phyloP scores from a whole-genome alignment of 768 basidiomycete genomes.

The Serendipita sp. region DNA sequence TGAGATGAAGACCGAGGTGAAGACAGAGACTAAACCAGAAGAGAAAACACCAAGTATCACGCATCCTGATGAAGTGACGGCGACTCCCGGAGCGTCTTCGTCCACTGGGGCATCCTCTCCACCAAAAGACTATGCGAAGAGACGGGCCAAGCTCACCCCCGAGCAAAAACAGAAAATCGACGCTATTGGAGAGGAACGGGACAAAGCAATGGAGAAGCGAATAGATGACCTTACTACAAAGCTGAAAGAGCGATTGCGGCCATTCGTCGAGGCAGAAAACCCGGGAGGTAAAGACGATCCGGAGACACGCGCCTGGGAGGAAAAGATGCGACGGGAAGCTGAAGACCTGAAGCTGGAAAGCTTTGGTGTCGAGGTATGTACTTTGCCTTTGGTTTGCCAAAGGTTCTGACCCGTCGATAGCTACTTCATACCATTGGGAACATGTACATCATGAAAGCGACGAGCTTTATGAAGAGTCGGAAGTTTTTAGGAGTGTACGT shows the following conservation, averaged over 20 bases:
- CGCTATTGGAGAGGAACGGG: constrained; percentile 66
- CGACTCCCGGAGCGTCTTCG: constrained; percentile 12
- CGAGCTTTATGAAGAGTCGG: constrained; percentile 78
- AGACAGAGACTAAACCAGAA: constrained; percentile 13
- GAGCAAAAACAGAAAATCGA: constrained; percentile 78
- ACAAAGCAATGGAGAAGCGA: constrained; percentile 63
- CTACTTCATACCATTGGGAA: constrained; percentile 80
- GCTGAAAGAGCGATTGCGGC: constrained; percentile 59
- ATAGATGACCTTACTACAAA: constrained; percentile 60
- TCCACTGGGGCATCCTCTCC: constrained; percentile 10
- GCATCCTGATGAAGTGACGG: not conserved
- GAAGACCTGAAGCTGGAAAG: constrained; percentile 94
- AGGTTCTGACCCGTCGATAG: constrained; percentile 22
- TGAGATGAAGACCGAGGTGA: not conserved
- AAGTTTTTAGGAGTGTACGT: constrained; percentile 82
- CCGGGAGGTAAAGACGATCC: constrained; percentile 69
- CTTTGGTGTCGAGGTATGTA: constrained; percentile 81
- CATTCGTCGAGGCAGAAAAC: constrained; percentile 78
- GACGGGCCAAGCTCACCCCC: constrained; percentile 38
- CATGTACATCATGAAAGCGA: constrained; percentile 86
- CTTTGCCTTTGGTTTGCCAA: constrained; percentile 1
- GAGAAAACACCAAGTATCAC: too few relatives aligned
- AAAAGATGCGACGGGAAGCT: constrained; percentile 63
- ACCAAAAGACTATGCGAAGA: constrained; percentile 24
- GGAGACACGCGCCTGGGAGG: constrained; percentile 67